Evolutionary conservation across 768 basidiomycete genomes (phyloP), one percentile per base, ranked within the genome.

Genomic region (Mycena sanguinolenta): DNA sequence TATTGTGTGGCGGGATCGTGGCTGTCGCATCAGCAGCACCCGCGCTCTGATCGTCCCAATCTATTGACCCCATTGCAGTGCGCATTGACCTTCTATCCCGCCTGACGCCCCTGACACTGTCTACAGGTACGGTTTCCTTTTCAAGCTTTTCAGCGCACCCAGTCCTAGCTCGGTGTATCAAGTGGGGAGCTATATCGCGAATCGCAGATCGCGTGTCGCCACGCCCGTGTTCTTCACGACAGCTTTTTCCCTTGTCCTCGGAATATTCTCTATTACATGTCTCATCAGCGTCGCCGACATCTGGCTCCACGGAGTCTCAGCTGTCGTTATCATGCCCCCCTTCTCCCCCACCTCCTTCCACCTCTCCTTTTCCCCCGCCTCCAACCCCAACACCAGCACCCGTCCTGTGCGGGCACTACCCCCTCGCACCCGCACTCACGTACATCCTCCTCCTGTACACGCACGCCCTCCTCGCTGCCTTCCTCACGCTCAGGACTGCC

Each of bases 21-120:
- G 72, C 64, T 73, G 6, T 65, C 67, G 5, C 32, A 66, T 34
- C 72, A 73, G 58, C 68, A 70, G 30, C 68, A 30, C 39, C 67
- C 64, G 72, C 64, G 65, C 25, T 66, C 68, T 3, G 44, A 21
- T 6, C 38, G 50, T 1, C 59, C 72, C 5, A 53, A 65, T 66
- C 65, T 73, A 1, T 36, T 67, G 19, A 70, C 72, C 2, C 72
- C 72, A 27, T 28, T 73, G 36, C 69, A 73, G 72, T 73, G 30
- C 52, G 72, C 70, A n/a, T 23, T 21, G 28, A 16, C 58, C 14
- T 34, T 68, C 72, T 14, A 27, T 73, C 58, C 1, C 19, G 34
- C 72, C 17, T 8, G 1, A n/a, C 30, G 14, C n/a, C 10, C 8
- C 39, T 66, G 21, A 66, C 23, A 28, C n/a, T 34, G 4, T 16